Conservation (phyloP, 352 stramenopile genomes). For the Phytopythium litorale region DNA sequence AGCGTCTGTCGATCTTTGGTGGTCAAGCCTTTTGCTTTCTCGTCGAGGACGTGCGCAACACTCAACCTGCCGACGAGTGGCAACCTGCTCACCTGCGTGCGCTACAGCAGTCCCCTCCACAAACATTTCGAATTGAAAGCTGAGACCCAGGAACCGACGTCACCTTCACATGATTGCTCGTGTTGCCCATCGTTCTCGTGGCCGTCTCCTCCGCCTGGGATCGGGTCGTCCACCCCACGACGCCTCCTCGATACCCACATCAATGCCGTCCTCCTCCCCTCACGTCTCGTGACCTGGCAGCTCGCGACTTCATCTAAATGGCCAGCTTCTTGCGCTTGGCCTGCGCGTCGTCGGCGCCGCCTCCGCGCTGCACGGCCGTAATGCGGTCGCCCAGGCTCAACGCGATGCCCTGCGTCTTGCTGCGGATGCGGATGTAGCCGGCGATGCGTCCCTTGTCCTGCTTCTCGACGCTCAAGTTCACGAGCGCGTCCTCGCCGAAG, state of each 20-base stretch:
- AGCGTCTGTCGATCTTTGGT: no score
- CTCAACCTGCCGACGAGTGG: no score
- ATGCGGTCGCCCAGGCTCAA: constrained; percentile 99
- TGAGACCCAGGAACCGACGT: constrained; percentile 49
- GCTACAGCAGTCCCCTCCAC: background rate
- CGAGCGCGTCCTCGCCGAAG: constrained; percentile 98
- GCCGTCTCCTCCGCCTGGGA: background rate
- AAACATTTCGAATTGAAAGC: constrained; percentile 4
- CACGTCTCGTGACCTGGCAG: background rate
- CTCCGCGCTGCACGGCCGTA: constrained; percentile 92
- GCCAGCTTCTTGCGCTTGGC: constrained; percentile 81
- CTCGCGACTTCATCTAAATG: constrained; percentile 31
- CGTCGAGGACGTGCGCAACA: no score
- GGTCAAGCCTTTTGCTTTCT: no score
- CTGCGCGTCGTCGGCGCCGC: constrained; percentile 66
- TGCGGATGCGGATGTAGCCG: constrained; percentile 99
- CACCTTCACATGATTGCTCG: background rate
- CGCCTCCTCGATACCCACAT: background rate
- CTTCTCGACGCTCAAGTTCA: constrained; percentile 99
- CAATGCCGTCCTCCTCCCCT: constrained; percentile 6
- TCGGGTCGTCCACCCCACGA: background rate
- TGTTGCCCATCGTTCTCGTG: background rate
- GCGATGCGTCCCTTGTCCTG: constrained; percentile 96
- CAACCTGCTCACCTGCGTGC: no score
- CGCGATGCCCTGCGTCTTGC: constrained; percentile 99